These are phyloP conservation scores for Lactarius sp. DNA, from an alignment of 768 basidiomycete genomes.

Conservation along the genomic window DNA sequence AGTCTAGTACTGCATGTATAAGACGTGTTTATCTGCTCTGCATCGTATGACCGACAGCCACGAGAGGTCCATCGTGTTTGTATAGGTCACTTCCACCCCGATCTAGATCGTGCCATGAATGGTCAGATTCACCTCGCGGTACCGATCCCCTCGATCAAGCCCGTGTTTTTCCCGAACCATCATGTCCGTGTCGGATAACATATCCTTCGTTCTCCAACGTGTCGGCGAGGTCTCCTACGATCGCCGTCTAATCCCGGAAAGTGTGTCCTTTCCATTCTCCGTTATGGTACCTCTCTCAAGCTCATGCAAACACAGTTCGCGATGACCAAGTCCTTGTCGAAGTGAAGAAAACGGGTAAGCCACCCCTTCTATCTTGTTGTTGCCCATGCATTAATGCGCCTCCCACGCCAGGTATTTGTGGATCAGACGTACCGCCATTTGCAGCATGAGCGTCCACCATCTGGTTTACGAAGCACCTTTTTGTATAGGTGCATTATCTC, in stretches of 20 bases:
- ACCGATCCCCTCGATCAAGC: too few species aligned
- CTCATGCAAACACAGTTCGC: constrained; percentile 41
- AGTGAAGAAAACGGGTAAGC: constrained; percentile 87
- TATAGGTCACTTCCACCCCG: too few species aligned
- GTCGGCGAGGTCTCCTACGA: constrained; percentile 69
- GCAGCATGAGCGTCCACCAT: constrained; percentile 18
- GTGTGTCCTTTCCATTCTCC: constrained; percentile 36
- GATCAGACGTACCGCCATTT: constrained; percentile 63
- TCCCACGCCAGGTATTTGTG: constrained; percentile 67
- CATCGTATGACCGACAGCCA: not conserved
- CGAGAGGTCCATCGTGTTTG: not conserved
- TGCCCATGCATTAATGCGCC: constrained; percentile 13
- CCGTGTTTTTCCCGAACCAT: too few species aligned
- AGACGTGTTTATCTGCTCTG: not conserved
- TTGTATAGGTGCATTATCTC: constrained; percentile 65
- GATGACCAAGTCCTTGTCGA: constrained; percentile 79
- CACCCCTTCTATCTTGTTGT: not conserved
- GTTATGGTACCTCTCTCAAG: constrained; percentile 5
- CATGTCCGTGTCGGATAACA: constrained; percentile 61
- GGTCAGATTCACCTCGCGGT: too few species aligned
- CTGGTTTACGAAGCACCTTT: constrained; percentile 11
- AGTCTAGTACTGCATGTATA: not conserved
- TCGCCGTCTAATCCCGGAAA: constrained; percentile 66
- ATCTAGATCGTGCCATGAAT: too few species aligned
- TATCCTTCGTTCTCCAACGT: constrained; percentile 70